Base-by-base conservation (phyloP, 305 asterid genomes). In the Ajuga reptans region DNA sequence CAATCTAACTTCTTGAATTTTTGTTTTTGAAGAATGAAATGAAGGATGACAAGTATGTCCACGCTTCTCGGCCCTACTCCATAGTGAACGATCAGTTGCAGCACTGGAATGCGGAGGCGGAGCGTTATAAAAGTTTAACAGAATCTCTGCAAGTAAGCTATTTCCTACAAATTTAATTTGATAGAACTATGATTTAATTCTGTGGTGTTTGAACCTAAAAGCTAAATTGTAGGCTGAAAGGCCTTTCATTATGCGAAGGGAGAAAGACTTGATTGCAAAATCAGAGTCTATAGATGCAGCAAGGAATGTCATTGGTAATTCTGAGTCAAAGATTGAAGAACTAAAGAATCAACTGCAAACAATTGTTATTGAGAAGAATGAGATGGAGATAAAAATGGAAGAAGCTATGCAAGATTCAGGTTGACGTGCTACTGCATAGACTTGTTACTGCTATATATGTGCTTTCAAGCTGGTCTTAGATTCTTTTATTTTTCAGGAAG, bases 361-460 rank as follows among this genome's bases (percentile, higher is more conserved):
- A 68, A 79, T 82, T 75, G 76, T 86, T 54, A 51, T 77, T 80
- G 95, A 85, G 71, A 92, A 87, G 72, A 92, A 92, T 39, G 97
- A 90, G 76, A 55, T 79, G 78, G 98, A 89, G 85, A 68, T 87
- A 69, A 88, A 85, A 82, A 72, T 87, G 95, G 98, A 90, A 87
- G 98, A 90, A 84, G 86, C 91, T 56, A 37, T 83, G 67, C 97
- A 88, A 80, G 96, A 90, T 86, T 75, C 94, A 82, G 98, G 98
- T 92, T 75, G 57, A 74, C 72, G 68, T 53, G 47, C 72, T 78
- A 69, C 66, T 71, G 68, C 64, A 34, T 21, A 4, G 51, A 63
- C 16, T 61, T 78, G 34, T 72, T 46, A 61, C 45, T 51, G 8
- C n/a, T 50, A 11, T 50, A 17, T 27, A 69, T 66, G 42, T 73